phyloP scores from a whole-genome alignment of 495 filamentous ascomycete genomes.

The Xylaria nigripes region DNA sequence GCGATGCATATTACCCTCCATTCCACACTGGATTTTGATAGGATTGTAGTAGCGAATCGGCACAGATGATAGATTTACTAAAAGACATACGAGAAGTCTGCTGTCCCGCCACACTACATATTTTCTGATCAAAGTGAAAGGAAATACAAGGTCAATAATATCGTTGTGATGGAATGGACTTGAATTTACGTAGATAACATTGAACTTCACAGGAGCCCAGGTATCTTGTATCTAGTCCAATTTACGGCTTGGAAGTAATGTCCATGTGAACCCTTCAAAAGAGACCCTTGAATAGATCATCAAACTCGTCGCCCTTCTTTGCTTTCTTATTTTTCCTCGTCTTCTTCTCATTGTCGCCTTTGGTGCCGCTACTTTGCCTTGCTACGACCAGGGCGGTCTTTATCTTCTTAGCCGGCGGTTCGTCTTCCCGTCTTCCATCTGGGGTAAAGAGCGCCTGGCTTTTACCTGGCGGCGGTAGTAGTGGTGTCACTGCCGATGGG shows the following conservation, averaged over 20 bases:
- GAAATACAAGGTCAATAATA: too few relatives aligned
- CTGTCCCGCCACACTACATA: too few relatives aligned
- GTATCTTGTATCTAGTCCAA: neutral
- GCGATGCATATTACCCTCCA: neutral
- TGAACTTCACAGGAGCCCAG: too few relatives aligned
- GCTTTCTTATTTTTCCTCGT: slow-evolving; percentile 18
- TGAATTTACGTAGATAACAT: too few relatives aligned
- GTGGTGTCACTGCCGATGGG: neutral
- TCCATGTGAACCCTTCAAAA: slow-evolving; percentile 13
- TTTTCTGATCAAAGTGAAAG: too few relatives aligned
- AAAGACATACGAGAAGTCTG: too few relatives aligned
- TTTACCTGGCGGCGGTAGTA: neutral
- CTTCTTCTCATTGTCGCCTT: slow-evolving; percentile 3
- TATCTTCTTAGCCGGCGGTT: slow-evolving; percentile 2
- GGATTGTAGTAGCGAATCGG: neutral
- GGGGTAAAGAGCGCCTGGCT: neutral
- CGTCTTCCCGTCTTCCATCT: neutral
- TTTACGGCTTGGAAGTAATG: neutral
- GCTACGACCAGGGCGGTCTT: neutral
- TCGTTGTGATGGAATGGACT: too few relatives aligned
- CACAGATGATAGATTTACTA: too few relatives aligned
- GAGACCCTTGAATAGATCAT: slow-evolving; percentile 29
- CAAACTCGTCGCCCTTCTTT: slow-evolving; percentile 29
- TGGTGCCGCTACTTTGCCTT: neutral
- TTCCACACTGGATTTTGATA: neutral